Evolutionary conservation across 345 rosid species (phyloP).

Genomic region (Syzygium oleosum): DNA sequence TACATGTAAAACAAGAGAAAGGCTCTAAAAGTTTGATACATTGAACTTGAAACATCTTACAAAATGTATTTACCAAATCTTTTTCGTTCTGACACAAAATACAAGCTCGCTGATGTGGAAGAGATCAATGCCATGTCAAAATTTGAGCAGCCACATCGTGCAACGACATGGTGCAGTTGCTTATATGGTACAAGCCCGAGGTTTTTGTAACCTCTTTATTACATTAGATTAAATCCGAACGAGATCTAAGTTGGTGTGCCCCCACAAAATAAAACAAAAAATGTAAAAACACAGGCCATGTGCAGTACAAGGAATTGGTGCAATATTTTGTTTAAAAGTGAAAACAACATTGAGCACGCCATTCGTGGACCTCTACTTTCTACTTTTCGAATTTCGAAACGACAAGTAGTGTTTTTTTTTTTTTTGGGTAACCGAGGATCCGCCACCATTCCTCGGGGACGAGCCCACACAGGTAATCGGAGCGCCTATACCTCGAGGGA

Average conservation of each 20-base stretch:
- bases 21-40: not conserved
- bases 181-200: not conserved
- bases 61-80: not conserved
- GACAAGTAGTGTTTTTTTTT: not conserved
- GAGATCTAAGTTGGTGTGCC: not conserved
- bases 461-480: too few relatives aligned
- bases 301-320: not conserved
- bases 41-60: not conserved
- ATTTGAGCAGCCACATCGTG: not conserved
- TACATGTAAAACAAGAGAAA: not conserved
- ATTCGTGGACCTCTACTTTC: not conserved
- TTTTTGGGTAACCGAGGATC: too few relatives aligned
- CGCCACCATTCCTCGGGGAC: too few relatives aligned
- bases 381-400: not conserved
- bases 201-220: not conserved
- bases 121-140: not conserved
- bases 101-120: not conserved
- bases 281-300: not conserved
- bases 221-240: not conserved
- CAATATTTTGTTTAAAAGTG: not conserved
- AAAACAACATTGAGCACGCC: not conserved
- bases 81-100: not conserved
- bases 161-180: not conserved
- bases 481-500: too few relatives aligned
- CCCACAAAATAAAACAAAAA: not conserved